Conservation (phyloP, 108 stramenopile genomes). For the Mayamaea pseudoterrestris region DNA sequence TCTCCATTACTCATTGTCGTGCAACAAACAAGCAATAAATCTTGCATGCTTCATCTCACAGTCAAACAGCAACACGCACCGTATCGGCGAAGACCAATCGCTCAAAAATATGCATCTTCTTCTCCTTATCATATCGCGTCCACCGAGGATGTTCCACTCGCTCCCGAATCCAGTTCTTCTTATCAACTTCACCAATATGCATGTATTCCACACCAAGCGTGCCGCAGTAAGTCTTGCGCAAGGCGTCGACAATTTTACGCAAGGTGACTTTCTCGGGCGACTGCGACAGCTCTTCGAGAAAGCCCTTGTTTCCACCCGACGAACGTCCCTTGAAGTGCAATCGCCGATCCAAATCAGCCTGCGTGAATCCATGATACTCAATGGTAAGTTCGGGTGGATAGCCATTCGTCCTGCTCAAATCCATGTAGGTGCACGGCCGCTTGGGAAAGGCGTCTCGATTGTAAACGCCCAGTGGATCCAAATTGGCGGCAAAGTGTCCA, state of each 20-base stretch:
- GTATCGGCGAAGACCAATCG: constrained; percentile 92
- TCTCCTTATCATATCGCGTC: constrained; percentile 63
- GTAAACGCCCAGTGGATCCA: constrained; percentile 92
- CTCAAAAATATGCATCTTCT: constrained; percentile 89
- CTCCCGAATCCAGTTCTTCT: constrained; percentile 97
- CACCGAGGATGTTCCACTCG: constrained; percentile 89
- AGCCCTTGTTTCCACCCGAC: constrained; percentile 90
- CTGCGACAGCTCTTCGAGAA: constrained; percentile 79
- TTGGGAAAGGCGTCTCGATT: constrained; percentile 65
- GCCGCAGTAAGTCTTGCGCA: constrained; percentile 90
- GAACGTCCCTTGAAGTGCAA: constrained; percentile 74
- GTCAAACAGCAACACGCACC: too few relatives aligned
- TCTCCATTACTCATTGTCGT: too few relatives aligned
- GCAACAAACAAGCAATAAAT: too few relatives aligned
- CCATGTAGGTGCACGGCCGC: constrained; percentile 36
- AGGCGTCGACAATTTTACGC: constrained; percentile 62
- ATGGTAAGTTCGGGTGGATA: constrained; percentile 75
- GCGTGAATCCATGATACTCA: constrained; percentile 86
- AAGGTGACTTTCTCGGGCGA: constrained; percentile 77
- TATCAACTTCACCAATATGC: constrained; percentile 86
- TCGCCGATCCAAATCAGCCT: constrained; percentile 83
- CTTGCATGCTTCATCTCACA: too few relatives aligned
- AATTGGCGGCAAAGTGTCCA: constrained; percentile 88
- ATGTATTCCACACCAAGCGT: constrained; percentile 96
- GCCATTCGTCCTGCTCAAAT: constrained; percentile 21